Conservation (phyloP, 345 rosid species). For the Streptanthus diversifolius region DNA sequence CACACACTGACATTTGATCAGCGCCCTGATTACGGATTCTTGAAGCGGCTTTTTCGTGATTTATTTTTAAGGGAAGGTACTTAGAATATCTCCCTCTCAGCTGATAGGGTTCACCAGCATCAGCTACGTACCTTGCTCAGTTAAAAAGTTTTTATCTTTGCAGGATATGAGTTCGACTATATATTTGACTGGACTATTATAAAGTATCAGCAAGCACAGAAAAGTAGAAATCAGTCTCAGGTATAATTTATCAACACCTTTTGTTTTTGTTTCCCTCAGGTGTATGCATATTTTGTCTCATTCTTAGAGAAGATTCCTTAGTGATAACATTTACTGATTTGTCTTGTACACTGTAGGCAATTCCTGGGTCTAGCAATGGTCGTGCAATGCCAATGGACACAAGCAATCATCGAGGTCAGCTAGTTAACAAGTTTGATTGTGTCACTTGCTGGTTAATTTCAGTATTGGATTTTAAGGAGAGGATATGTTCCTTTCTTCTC, state of each 20-base stretch:
- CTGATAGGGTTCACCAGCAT: neutral
- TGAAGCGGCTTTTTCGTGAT: slow-evolving; percentile 80
- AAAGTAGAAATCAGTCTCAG: slow-evolving; percentile 58
- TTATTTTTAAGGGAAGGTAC: slow-evolving; percentile 76
- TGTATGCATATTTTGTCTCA: neutral
- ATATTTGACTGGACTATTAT: slow-evolving; percentile 95
- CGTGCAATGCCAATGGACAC: slow-evolving; percentile 48
- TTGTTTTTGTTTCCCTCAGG: neutral
- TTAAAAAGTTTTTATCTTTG: neutral
- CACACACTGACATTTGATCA: slow-evolving; percentile 84
- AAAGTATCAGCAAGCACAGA: slow-evolving; percentile 81
- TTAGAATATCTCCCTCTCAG: neutral
- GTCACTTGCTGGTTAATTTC: neutral
- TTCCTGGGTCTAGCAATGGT: slow-evolving; percentile 60
- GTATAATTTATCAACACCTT: neutral
- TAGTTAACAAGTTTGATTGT: neutral
- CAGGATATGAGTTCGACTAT: slow-evolving; percentile 81
- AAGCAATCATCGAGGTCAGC: slow-evolving; percentile 68
- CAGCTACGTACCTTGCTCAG: neutral
- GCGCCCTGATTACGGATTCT: slow-evolving; percentile 88
- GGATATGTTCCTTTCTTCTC: no score
- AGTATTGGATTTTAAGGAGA: no score
- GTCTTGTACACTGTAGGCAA: slow-evolving; percentile 46
- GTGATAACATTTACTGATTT: neutral
- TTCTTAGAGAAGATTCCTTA: neutral